phyloP scores from a whole-genome alignment of 768 basidiomycete genomes.

The Mrakia blollopis region DNA sequence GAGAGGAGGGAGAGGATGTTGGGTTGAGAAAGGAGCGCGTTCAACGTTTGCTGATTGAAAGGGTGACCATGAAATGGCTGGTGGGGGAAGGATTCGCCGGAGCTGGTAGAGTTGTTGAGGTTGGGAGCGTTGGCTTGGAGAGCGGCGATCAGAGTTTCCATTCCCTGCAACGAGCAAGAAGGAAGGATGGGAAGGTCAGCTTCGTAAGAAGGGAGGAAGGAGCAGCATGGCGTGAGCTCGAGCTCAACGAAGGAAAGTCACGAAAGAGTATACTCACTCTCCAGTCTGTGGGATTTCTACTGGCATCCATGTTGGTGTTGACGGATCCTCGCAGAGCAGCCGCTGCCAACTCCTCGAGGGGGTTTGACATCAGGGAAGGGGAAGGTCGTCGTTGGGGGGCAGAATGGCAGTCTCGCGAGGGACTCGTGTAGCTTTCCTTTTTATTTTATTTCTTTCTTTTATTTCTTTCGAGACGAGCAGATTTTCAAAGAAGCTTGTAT shows the following conservation, averaged over 20 bases:
- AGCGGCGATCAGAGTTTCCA: background rate
- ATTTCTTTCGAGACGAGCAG: too few species aligned
- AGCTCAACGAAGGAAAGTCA: too few species aligned
- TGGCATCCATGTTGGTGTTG: background rate
- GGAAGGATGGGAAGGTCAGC: background rate
- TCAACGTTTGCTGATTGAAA: slow-evolving; percentile 1
- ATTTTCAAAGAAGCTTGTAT: too few species aligned
- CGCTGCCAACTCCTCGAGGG: background rate
- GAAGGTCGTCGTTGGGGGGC: too few species aligned
- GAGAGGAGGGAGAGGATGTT: slow-evolving; percentile 17
- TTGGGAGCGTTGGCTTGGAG: background rate
- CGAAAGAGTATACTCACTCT: background rate
- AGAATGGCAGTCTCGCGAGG: too few species aligned
- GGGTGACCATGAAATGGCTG: background rate
- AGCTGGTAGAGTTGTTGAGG: background rate
- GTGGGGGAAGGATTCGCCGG: background rate
- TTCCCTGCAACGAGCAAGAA: background rate
- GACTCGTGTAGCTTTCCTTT: too few species aligned
- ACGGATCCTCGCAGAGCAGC: background rate
- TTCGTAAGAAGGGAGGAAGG: background rate
- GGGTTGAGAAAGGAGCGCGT: background rate
- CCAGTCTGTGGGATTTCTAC: background rate
- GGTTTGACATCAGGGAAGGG: background rate
- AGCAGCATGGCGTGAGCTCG: background rate
- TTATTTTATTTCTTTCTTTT: too few species aligned